Evolutionary conservation across 106 monocot genomes (phyloP), one percentile per base, ranked within the genome.

Genomic region (Dendrobium officinale): DNA sequence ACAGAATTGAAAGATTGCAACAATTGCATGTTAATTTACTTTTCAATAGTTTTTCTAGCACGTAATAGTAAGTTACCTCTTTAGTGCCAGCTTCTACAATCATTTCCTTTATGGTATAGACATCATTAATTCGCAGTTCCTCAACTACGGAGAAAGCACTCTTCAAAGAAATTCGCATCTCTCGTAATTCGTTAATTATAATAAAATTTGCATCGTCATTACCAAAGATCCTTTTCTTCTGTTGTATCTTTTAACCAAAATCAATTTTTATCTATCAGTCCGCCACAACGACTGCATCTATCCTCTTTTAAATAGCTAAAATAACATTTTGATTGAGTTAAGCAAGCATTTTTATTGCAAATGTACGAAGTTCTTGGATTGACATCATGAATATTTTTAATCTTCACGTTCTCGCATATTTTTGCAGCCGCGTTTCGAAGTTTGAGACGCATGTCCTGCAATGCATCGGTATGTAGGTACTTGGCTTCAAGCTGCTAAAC

Each of bases 101-200:
- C 24, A 59, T 74, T 42, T 80, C 76, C 29, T 75, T 55, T 11
- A 83, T 49, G 20, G 24, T 40, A 78, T 19, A 59, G 5, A 8
- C 47, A 72, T 82, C 68, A 3, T 41, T 31, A 42, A 79, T 77
- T 18, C 72, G 80, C 4, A 80, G 20, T 24, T 51, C 43, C 33
- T 67, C 18, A 6, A 86, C 11, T 13, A 86, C n/a, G 15, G 27
- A 8, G 10, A 73, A 43, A 24, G n/a, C 8, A 19, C 15, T 51
- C 0, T 6, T 7, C 17, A 47, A 77, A 19, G 77, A 76, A 42
- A 58, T 80, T 3, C 72, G 72, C 44, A 0, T 41, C 58, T 82
- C 67, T 18, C 43, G 27, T n/a, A 87, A 42, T 84, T 87, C 58
- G 56, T 87, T 79, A 18, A 40, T 79, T 3, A 84, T 78, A 13